Base-by-base conservation (phyloP, 2,329 filamentous ascomycete genomes). In the Trichocomaceae sp. region DNA sequence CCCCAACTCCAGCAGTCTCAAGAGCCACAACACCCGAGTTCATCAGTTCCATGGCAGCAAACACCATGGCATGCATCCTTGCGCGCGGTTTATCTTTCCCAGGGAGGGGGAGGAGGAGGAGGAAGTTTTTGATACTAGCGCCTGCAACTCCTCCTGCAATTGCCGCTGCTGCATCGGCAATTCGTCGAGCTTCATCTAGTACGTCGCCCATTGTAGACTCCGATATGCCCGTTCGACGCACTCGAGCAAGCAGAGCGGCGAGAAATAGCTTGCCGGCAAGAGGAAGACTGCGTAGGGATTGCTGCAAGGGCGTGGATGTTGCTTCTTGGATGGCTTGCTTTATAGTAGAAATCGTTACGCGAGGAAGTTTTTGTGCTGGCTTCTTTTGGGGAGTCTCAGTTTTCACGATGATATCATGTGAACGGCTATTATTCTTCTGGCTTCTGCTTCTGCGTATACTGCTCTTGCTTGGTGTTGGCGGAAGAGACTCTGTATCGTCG, bases 291-390 rank as follows among this genome's bases (percentile, higher is more conserved):
- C 90, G 87, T 35, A 99, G 80, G 66, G 90, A 90, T 68, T 93
- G 89, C 67, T 96, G 92, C 56, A 96, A 77, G 1, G 93, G 93
- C 55, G 89, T 96, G 3, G 88, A 90, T 0, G 92, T 97, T 5
- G 92, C 91, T 74, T 99, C 93, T 64, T 88, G 88, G 70, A 99
- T 97, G 35, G 93, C 93, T 66, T 88, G 85, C 71, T 95, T 95
- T 69, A 97, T 87, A 3, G 90, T 96, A 51, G 87, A 84, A 65
- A 97, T 96, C 1, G 90, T 96, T 41, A 99, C 93, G 50, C 85
- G 81, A 35, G 77, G 77, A 19, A 66, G 26, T 19, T 29, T 35
- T 29, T 48, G 31, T 26, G 12, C n/a, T 17, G 47, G 33, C 41
- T 54, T 47, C 15, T 57, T 57, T n/a, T 47, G 55, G 17, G 55